Base-by-base conservation (phyloP, 2,329 filamentous ascomycete genomes). In the Monilinia aucupariae region DNA sequence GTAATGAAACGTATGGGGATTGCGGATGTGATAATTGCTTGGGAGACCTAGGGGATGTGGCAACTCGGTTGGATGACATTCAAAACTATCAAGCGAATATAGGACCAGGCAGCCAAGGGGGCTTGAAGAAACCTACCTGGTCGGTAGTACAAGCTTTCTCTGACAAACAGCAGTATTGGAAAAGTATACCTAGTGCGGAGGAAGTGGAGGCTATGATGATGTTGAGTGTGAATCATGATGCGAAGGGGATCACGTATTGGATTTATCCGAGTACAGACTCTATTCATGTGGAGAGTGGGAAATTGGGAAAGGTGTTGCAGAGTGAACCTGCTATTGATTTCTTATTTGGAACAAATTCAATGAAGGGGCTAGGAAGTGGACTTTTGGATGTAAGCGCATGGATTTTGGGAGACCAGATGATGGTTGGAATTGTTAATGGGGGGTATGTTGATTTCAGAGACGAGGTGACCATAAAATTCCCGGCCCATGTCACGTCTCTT, bases 1-100 rank as follows among this genome's bases (percentile, higher is more conserved):
- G 79, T 67, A 82, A 83, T 67, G 65, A 70, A 2, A 82, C 80
- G 0, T 82, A 83, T 66, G 81, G 80, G 56, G 78, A 78, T 69
- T 82, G 80, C 65, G 81, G 80, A 10, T 82, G 81, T 67, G 81
- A 82, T 62, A 76, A 81, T 68, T 71, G 71, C 48, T 64, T 74
- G 2, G 78, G 77, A 13, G 67, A 71, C 1, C 74, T 82, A 25
- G 70, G 73, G 20, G 80, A 82, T 67, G 76, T 82, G 22, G 73
- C 76, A 0, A 71, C 70, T 9, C 76, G 80, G 1, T 69, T 81
- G 1, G 77, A 81, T 55, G 68, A 71, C 1, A 76, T 78, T 41
- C 69, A 72, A 22, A 66, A 69, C 7, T 81, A 78, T 62, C 76
- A 72, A 63, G 66, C 66, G 0, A 78, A 78, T 71, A 67, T 80